These are phyloP conservation scores for Ogataea hybrid DNA, from an alignment of 1,139 yeast species.

Conservation along the genomic window DNA sequence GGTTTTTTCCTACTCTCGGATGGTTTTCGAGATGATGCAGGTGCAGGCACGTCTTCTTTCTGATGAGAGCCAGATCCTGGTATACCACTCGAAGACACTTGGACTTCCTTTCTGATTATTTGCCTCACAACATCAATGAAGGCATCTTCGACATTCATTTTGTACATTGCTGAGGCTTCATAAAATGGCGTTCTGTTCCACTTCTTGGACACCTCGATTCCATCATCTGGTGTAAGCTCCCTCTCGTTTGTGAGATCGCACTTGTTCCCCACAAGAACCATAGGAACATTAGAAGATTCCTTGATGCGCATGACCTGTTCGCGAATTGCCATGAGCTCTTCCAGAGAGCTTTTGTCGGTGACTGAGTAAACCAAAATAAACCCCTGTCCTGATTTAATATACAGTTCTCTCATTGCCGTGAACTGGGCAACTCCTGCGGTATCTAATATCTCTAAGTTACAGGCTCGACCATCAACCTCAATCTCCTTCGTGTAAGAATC, in stretches of 20 bases:
- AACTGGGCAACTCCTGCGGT: constrained; percentile 99
- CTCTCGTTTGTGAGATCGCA: constrained; percentile 81
- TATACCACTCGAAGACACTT: constrained; percentile 13
- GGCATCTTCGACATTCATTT: constrained; percentile 92
- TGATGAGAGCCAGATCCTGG: constrained; percentile 10
- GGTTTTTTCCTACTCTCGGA: constrained; percentile 5
- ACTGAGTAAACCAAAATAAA: constrained; percentile 82
- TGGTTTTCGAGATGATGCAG: constrained; percentile 3
- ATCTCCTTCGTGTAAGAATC: constrained; percentile 93
- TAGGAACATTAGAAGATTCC: constrained; percentile 71
- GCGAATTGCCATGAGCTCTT: constrained; percentile 73
- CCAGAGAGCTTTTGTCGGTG: constrained; percentile 74
- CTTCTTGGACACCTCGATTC: constrained; percentile 69
- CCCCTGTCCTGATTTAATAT: constrained; percentile 94
- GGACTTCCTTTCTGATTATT: constrained; percentile 72
- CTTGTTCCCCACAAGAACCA: constrained; percentile 74
- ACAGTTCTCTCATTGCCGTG: constrained; percentile 91
- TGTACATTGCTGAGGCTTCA: constrained; percentile 92
- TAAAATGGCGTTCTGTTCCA: constrained; percentile 75
- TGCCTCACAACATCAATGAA: constrained; percentile 58
- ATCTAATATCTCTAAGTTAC: constrained; percentile 89
- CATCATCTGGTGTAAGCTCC: constrained; percentile 79
- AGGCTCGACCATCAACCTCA: constrained; percentile 87
- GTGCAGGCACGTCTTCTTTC: constrained; percentile 3
- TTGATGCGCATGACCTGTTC: constrained; percentile 87